phyloP scores from a whole-genome alignment of 768 basidiomycete genomes.

The Pseudohyphozyma bogoriensis region DNA sequence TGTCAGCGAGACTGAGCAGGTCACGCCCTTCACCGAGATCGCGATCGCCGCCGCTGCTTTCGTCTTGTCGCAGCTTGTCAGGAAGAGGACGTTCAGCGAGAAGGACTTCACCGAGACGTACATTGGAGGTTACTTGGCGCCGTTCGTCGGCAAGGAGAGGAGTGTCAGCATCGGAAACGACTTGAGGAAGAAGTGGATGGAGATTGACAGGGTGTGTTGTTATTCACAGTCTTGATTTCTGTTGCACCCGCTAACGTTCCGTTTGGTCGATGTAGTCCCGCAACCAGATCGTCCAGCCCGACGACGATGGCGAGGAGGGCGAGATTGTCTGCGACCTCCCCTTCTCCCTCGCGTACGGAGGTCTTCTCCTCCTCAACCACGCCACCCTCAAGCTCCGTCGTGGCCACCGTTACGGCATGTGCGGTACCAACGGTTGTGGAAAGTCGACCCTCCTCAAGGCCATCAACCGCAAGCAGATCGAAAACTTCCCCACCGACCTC shows the following conservation, averaged over 20 bases:
- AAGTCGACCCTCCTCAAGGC: conserved; percentile 95
- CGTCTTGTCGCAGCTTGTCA: conserved; percentile 65
- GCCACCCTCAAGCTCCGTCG: conserved; percentile 79
- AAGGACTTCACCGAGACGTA: conserved; percentile 46
- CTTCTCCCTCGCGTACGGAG: conserved; percentile 92
- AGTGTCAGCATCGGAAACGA: conserved; percentile 47
- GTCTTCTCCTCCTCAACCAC: conserved; percentile 84
- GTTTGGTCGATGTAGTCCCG: conserved; percentile 40
- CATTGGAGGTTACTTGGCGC: conserved; percentile 57
- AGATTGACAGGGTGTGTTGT: conserved; percentile 52
- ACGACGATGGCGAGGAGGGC: conserved; percentile 56
- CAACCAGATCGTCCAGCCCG: conserved; percentile 39
- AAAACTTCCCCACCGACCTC: conserved; percentile 84
- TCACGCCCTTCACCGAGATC: conserved; percentile 46
- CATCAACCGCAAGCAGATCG: conserved; percentile 79
- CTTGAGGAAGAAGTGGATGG: conserved; percentile 61
- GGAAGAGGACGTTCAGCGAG: conserved; percentile 39
- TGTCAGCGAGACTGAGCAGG: conserved; percentile 30
- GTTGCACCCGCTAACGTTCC: background rate
- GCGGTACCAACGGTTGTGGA: conserved; percentile 91
- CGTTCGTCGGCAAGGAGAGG: conserved; percentile 49
- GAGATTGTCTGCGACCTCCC: conserved; percentile 83
- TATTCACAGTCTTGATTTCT: no score
- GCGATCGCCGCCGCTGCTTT: conserved; percentile 63
- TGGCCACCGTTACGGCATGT: conserved; percentile 81